Base-by-base conservation (phyloP, 2,329 filamentous ascomycete genomes). In the Ceratocystis colombiana region DNA sequence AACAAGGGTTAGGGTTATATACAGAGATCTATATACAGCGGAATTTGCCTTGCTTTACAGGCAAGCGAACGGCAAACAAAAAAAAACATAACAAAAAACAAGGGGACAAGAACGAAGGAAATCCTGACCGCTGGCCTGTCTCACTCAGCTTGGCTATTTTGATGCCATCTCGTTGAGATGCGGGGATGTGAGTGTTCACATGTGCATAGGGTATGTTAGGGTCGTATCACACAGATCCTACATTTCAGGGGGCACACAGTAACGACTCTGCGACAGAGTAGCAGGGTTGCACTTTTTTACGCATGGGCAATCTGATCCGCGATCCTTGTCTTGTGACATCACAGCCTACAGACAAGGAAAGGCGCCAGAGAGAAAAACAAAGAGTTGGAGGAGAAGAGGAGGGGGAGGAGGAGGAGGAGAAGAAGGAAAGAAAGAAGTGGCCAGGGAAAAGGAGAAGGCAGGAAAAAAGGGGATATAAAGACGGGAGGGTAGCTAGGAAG, bases 301-400 rank as follows among this genome's bases (percentile, higher is more conserved):
- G 53, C 22, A 57, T 57, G n/a, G 53, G 5, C 17, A 57, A 28
- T 57, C 22, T 57, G 53, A 57, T 57, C 53, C 30, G 28, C 12
- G 30, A 57, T 33, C 53, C 53, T 30, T 57, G 53, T 57, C 53
- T 57, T 17, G 53, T 57, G 53, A 57, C 53, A 57, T 57, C 53
- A 57, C 53, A 57, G 53, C 53, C 5, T 57, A 41, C 37, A 28
- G 22, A 17, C 53, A 57, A 57, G 53, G 53, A 30, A 57, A 57
- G 22, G 15, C 10, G 50, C 22, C 20, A 22, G 28, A 57, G 53
- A 15, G 5, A 28, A 28, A 33, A 10, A 28, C 4, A 17, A n/a
- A 59, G 30, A 33, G 55, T 33, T 59, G 33, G n/a, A 59, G 28
- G 6, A 22, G 20, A 57, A 17, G 50, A 25, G 50, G 25, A 50